Percentiles rank a stretch among this genome's conserved stretches.
Conservation (phyloP, 495 filamentous ascomycete species). For the Penicillium paxilli region DNA sequence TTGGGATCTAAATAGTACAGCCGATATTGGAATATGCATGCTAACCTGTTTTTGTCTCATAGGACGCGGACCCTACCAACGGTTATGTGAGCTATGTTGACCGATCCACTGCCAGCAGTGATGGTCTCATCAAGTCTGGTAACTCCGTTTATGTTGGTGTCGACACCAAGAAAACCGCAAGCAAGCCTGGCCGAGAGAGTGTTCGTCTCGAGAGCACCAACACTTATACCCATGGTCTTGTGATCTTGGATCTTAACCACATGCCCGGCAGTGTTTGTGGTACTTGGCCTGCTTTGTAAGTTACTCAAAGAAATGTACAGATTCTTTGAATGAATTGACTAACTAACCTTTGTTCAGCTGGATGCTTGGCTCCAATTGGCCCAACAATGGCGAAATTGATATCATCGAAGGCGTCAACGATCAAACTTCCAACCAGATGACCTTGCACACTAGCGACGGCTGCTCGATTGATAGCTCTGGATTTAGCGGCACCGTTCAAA, state of each 20-base stretch:
- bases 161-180: conserved; percentile 32
- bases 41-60: background rate
- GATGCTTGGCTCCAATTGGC: conserved; percentile 62
- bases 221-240: conserved; percentile 55
- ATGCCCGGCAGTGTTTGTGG: conserved; percentile 56
- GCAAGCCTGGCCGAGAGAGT: conserved; percentile 56
- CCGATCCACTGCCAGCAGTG: conserved; percentile 47
- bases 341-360: conserved; percentile 29
- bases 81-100: conserved; percentile 67
- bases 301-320: conserved; percentile 6
- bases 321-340: background rate
- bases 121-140: conserved; percentile 53
- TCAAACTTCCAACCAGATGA: conserved; percentile 56
- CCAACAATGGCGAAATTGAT: conserved; percentile 69
- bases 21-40: conserved; percentile 24
- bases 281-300: conserved; percentile 62
- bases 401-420: conserved; percentile 72
- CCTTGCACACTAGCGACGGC: conserved; percentile 61
- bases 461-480: conserved; percentile 57
- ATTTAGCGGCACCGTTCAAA: conserved; percentile 36
- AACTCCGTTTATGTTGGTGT: conserved; percentile 47
- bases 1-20: background rate
- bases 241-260: conserved; percentile 60
- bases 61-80: conserved; percentile 61
- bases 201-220: conserved; percentile 55